Conservation (phyloP, 176 grass and related monocot species). For the Oryza glaberrima region DNA sequence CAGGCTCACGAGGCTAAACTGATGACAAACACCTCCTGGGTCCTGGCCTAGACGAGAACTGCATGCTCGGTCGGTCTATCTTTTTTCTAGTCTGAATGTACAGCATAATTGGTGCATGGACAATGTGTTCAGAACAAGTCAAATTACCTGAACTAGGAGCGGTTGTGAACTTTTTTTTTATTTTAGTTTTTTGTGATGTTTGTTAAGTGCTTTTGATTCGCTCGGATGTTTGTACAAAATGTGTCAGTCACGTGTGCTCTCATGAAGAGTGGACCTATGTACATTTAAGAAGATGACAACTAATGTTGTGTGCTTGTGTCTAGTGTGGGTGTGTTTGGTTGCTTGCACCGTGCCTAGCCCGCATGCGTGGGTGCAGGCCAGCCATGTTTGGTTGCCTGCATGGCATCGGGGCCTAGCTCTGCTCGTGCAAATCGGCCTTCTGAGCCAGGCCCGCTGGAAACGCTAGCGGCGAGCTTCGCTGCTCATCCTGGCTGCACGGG, state of each 20-base stretch:
- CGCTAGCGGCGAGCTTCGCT: too few relatives aligned
- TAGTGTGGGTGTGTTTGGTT: not conserved
- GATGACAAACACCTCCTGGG: not conserved
- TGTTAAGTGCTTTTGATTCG: not conserved
- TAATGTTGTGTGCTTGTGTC: not conserved
- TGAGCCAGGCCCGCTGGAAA: too few relatives aligned
- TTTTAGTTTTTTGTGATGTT: not conserved
- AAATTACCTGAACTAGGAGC: conserved; percentile 1
- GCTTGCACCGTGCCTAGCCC: too few relatives aligned
- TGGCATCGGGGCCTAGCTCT: too few relatives aligned
- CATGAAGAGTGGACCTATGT: not conserved
- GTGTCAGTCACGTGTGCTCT: not conserved
- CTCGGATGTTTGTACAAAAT: not conserved
- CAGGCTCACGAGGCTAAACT: conserved; percentile 47
- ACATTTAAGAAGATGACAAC: not conserved
- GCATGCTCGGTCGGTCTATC: not conserved
- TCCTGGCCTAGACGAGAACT: too few relatives aligned
- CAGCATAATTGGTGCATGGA: conserved; percentile 25
- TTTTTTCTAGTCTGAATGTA: conserved; percentile 15
- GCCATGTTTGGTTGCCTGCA: too few relatives aligned
- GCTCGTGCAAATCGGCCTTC: too few relatives aligned
- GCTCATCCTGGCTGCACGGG: too few relatives aligned
- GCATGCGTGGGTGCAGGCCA: too few relatives aligned
- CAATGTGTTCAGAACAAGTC: conserved; percentile 13
- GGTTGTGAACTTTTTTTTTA: not conserved